Base-by-base conservation (phyloP, 768 basidiomycete genomes). In the Steccherinum ochraceum region DNA sequence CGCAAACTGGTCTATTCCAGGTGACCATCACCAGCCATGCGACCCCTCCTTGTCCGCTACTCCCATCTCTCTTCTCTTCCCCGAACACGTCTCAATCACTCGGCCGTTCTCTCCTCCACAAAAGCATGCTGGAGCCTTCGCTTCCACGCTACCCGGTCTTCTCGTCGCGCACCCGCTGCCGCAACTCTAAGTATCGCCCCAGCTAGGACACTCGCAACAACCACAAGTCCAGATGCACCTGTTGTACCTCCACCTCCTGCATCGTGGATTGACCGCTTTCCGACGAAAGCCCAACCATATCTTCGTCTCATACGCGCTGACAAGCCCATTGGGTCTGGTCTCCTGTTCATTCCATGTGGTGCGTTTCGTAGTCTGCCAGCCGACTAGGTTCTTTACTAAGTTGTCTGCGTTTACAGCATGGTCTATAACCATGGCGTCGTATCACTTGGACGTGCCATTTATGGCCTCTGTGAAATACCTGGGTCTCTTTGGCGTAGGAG, bases 371-470 rank as follows among this genome's bases (percentile, higher is more conserved):
- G 5, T 18, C 20, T 19, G 24, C 18, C 5, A 11, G 23, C 20
- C 27, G 44, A 5, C 20, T 20, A 12, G 16, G 41, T 30, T 11
- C 23, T 23, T 49, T n/a, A 11, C 21, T 13, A n/a, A n/a, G 16
- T 27, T 49, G 43, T 24, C n/a, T 13, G 12, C 4, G 45, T 20
- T n/a, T 18, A 26, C 50, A 99, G 96, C 93, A 5, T 99, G 96
- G 96, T 92, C 93, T 10, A 96, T 99, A 61, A 90, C 92, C 5
- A 95, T 99, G 89, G 93, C 93, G 0, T 83, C 90, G 2, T 94
- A 93, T 59, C 84, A 89, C 11, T 69, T 82, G 5, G 73, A 84
- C 19, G 71, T 79, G 3, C 88, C 93, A 0, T 72, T 77, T 43
- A 76, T 79, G 2, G 78, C 75, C 0, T 88, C 91, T 13, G 63